phyloP scores from a whole-genome alignment of 1,284 basidiomycete genomes.

The Coniophora puteana region DNA sequence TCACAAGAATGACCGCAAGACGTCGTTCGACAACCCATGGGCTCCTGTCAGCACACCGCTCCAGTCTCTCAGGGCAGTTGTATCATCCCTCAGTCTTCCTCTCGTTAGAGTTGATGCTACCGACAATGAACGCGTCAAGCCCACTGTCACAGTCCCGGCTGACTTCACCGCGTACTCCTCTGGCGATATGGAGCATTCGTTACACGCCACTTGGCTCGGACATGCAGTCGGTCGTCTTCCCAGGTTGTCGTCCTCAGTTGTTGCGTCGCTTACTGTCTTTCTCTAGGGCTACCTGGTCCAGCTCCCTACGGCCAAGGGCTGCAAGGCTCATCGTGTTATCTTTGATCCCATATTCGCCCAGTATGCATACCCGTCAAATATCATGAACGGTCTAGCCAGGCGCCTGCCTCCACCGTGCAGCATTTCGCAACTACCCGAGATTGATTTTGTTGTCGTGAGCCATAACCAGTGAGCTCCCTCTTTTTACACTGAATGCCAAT shows the following conservation, averaged over 20 bases:
- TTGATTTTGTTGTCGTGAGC: constrained; percentile 30
- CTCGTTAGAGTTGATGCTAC: constrained; percentile 1
- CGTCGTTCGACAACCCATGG: constrained; percentile 6
- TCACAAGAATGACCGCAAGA: constrained; percentile 1
- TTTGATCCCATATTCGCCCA: constrained; percentile 34
- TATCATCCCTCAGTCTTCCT: not conserved
- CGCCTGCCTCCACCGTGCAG: constrained; percentile 29
- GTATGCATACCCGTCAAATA: constrained; percentile 25
- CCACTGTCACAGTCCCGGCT: constrained; percentile 1
- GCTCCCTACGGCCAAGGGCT: constrained; percentile 14
- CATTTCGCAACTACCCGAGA: constrained; percentile 27
- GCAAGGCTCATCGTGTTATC: constrained; percentile 21
- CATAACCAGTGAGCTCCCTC: constrained; percentile 30
- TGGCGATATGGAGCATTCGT: constrained; percentile 18
- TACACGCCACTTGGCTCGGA: constrained; percentile 32
- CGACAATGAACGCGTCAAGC: not conserved
- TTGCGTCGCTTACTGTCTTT: not conserved
- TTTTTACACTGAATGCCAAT: not conserved
- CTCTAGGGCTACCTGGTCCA: constrained; percentile 28
- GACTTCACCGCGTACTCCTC: constrained; percentile 4
- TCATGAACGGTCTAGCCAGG: constrained; percentile 20
- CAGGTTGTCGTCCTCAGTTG: no score
- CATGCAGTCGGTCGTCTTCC: constrained; percentile 28
- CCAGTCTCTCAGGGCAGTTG: constrained; percentile 1
- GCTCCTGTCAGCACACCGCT: constrained; percentile 3